phyloP scores from a whole-genome alignment of 805 yeast genomes.

The Candida nanaspora region DNA sequence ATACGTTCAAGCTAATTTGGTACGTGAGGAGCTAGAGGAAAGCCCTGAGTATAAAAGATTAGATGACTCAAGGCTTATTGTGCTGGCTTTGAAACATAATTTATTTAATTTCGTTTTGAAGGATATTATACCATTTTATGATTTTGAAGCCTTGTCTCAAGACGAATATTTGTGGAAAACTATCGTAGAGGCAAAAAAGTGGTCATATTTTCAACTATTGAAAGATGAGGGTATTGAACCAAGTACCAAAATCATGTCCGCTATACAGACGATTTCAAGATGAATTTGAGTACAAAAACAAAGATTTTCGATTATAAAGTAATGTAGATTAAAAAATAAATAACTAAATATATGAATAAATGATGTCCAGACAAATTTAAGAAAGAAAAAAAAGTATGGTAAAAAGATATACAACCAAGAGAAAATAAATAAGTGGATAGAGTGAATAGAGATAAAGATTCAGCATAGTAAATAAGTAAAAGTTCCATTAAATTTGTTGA shows the following conservation, averaged over 20 bases:
- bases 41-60: background rate
- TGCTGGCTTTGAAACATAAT: background rate
- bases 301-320: background rate
- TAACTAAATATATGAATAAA: background rate
- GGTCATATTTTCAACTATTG: slow-evolving; percentile 7
- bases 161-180: slow-evolving; percentile 14
- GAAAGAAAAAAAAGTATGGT: background rate
- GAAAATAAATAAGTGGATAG: too few relatives aligned
- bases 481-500: background rate
- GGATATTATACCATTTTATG: background rate
- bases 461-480: background rate
- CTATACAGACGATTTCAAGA: background rate
- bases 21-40: background rate
- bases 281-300: background rate
- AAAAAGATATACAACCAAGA: background rate
- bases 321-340: background rate
- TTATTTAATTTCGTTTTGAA: background rate
- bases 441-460: too few relatives aligned
- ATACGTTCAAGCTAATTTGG: background rate
- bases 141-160: slow-evolving; percentile 4
- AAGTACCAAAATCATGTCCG: slow-evolving; percentile 4
- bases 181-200: slow-evolving; percentile 10
- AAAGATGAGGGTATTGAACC: slow-evolving; percentile 10
- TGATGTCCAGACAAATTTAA: too few relatives aligned
- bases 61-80: background rate